phyloP scores from a whole-genome alignment of 2,329 filamentous ascomycete genomes.

The Penicillium sp. region DNA sequence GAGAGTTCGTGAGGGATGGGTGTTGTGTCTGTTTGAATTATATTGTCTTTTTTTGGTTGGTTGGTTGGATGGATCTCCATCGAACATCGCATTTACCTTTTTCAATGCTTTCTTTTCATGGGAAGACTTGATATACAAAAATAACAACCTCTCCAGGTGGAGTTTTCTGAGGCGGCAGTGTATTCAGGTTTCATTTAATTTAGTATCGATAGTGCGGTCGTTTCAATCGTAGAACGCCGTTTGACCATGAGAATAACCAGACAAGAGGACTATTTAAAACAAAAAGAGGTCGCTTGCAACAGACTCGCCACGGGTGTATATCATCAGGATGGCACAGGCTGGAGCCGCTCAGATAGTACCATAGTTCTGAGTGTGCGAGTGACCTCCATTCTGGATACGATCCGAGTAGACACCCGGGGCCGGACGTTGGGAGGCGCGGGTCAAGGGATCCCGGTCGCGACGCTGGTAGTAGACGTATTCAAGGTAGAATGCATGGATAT shows the following conservation, averaged over 20 bases:
- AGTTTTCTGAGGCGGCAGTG: neutral
- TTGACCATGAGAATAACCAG: neutral
- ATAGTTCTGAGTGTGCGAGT: conserved; percentile 25
- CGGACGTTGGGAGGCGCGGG: conserved; percentile 21
- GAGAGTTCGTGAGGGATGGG: conserved; percentile 9
- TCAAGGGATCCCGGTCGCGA: conserved; percentile 35
- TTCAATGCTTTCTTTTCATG: neutral
- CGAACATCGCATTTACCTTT: neutral
- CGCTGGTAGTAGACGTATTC: conserved; percentile 84
- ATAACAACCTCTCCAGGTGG: neutral
- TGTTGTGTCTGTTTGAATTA: neutral
- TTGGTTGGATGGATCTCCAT: neutral
- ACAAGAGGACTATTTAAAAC: neutral
- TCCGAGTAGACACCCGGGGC: conserved; percentile 47
- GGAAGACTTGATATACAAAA: neutral
- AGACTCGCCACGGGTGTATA: neutral
- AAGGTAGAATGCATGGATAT: conserved; percentile 79
- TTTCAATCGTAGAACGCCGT: neutral
- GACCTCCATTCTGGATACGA: conserved; percentile 44
- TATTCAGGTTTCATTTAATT: conserved; percentile 1
- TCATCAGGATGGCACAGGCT: neutral
- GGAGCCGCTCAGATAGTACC: conserved; percentile 23
- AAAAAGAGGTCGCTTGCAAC: neutral
- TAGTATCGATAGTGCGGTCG: neutral
- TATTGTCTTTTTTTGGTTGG: neutral